Base-by-base conservation (phyloP, 352 stramenopile species). In the Saprolegnia parasitica region DNA sequence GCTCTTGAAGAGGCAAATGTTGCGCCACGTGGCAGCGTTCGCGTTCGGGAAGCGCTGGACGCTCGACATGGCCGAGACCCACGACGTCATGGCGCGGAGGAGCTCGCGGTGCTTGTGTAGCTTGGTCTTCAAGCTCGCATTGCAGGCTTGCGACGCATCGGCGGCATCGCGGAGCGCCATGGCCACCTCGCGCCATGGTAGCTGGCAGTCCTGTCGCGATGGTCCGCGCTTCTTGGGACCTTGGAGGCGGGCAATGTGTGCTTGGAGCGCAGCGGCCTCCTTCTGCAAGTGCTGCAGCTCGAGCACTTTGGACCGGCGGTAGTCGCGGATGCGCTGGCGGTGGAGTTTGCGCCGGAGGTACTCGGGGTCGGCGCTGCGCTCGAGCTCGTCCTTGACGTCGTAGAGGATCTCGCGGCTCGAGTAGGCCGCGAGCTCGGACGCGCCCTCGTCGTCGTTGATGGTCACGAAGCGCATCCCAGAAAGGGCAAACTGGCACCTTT, bases 241-340 rank as follows among this genome's bases (percentile, higher is more conserved):
- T 26, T 47, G 24, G 24, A 52, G 56, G 13, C 21, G 39, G 15
- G 40, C 10, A 24, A 67, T 20, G 18, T 57, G 29, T 58, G 24
- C 45, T 37, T 56, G 23, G 15, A 67, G 32, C 26, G 60, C 40
- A 9, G 54, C 8, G 0, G 26, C 62, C 32, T 68, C 18, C 4
- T 60, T 11, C 26, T 54, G 16, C 16, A 68, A 32, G 21, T 21
- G 21, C 46, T 68, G 20, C 9, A 47, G 21, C 24, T 68, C 62
- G 20, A 68, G 46, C 9, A 50, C 62, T 21, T 57, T 52, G 5
- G 40, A n/a, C 1, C 40, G 62, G 23, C 62, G 62, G 35, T 68
- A 68, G 15, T 68, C 62, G 10, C 62, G 62, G 16, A 68, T 68
- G 8, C 62, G 62, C 11, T 68, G 26, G 29, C 62, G 62, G 16